Evolutionary conservation across 1,139 yeast genomes (phyloP).

Genomic region (Pneumocystis jirovecii): DNA sequence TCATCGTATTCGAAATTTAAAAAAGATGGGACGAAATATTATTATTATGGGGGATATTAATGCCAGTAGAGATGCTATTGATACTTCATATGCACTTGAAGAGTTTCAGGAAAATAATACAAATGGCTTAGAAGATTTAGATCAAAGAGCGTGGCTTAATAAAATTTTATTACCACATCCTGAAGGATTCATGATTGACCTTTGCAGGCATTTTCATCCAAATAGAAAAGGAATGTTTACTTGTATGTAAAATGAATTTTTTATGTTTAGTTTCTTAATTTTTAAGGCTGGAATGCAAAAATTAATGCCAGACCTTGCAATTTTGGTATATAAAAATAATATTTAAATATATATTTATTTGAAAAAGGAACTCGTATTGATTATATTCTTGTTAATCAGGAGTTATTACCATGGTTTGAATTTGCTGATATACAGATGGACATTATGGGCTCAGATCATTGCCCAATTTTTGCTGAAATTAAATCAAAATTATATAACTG

Average conservation of each 20-base stretch:
- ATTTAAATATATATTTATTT: background rate
- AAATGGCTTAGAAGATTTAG: constrained; percentile 18
- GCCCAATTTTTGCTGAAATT: constrained; percentile 72
- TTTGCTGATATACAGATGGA: constrained; percentile 54
- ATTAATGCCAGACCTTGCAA: constrained; percentile 67
- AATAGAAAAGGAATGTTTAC: constrained; percentile 58
- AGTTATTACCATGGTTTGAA: constrained; percentile 25
- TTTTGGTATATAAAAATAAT: constrained; percentile 22
- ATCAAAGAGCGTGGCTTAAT: constrained; percentile 11
- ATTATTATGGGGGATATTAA: constrained; percentile 80
- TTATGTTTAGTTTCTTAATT: background rate
- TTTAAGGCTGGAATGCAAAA: constrained; percentile 56
- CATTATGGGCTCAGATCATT: constrained; percentile 80
- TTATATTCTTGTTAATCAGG: constrained; percentile 40
- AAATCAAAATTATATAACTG: constrained; percentile 15
- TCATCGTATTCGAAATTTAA: constrained; percentile 42
- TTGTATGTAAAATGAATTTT: constrained; percentile 26
- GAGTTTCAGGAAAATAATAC: constrained; percentile 14
- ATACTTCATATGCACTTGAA: constrained; percentile 45
- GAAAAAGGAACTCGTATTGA: constrained; percentile 67
- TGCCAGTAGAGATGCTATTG: constrained; percentile 63
- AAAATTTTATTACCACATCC: constrained; percentile 12
- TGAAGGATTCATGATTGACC: constrained; percentile 37
- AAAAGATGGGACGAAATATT: constrained; percentile 39
- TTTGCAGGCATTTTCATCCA: constrained; percentile 46